Percentiles rank a stretch among this genome's conserved stretches.
Evolutionary conservation across 2,329 filamentous ascomycete genomes (phyloP).

Genomic region (Pseudogymnoascus sp.): DNA sequence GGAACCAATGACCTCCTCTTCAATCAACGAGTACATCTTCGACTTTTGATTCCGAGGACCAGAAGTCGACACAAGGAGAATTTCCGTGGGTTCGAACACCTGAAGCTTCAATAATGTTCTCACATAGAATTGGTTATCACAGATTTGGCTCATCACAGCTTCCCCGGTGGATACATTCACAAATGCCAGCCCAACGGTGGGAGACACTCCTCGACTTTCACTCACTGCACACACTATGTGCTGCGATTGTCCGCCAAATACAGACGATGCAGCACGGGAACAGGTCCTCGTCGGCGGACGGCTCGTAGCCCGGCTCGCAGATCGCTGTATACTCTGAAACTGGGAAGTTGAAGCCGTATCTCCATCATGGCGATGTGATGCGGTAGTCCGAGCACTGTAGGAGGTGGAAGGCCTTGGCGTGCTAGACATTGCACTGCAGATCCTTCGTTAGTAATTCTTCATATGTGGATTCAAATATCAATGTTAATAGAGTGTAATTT

Average conservation of each 20-base stretch:
- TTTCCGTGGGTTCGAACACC: constrained; percentile 70
- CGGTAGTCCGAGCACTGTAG: constrained; percentile 20
- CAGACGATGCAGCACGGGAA: constrained; percentile 23
- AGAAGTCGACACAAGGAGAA: constrained; percentile 69
- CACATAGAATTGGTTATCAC: constrained; percentile 86
- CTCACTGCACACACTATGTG: constrained; percentile 81
- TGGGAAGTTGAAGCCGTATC: constrained; percentile 26
- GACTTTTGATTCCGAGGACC: constrained; percentile 58
- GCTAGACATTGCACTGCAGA: background rate
- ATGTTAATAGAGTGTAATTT: background rate
- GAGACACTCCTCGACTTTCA: constrained; percentile 79
- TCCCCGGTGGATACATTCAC: constrained; percentile 81
- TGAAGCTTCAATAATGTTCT: constrained; percentile 80
- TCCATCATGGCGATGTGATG: constrained; percentile 19
- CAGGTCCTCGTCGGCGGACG: constrained; percentile 25
- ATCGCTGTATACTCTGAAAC: constrained; percentile 20
- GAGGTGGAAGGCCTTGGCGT: constrained; percentile 16
- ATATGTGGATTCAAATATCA: background rate
- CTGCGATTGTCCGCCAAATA: constrained; percentile 46
- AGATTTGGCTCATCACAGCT: constrained; percentile 80
- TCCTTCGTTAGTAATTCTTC: background rate
- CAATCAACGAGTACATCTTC: constrained; percentile 65
- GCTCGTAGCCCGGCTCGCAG: constrained; percentile 24
- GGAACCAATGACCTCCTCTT: constrained; percentile 60
- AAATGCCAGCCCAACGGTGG: constrained; percentile 77